Evolutionary conservation across 2,329 filamentous ascomycete species (phyloP), one percentile per base, ranked within the genome.

Genomic region (Nemania sp.): DNA sequence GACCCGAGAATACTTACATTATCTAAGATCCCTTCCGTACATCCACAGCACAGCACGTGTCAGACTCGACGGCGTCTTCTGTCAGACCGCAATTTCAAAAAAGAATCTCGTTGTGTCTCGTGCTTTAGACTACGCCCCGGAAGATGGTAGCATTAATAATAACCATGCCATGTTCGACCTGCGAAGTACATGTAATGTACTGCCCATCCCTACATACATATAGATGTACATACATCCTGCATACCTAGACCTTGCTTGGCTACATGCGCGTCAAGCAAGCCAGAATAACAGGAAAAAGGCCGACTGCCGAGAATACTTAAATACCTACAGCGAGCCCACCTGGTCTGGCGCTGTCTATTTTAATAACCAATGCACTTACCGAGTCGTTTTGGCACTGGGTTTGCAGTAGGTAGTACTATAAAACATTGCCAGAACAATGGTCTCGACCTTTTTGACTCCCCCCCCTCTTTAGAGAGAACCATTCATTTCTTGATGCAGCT

Each of bases 71-170:
- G 1, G n/a, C n/a, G 13, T 55, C 20, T 55, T 35, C 49, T 41
- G 45, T 58, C 54, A 68, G 51, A 68, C 61, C 56, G 56, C 65
- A 68, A 61, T 61, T 63, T 61, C 49, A 8, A 35, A 22, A 54
- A 56, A 38, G 15, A 47, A 55, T 20, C 7, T 22, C 20, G n/a
- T 35, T 29, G 55, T 52, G 49, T 64, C 54, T 43, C 32, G n/a
- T 62, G 20, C 54, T 49, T 52, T 20, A 20, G n/a, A 13, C 41
- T 49, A 56, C 20, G 29, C 22, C 41, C 20, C 27, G 15, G 27
- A 51, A 29, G 22, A 52, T 27, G 49, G 10, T 8, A 29, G 24
- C 8, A 27, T 52, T 29, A n/a, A 26, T 52, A 52, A 13, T 26
- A 27, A 29, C 49, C 8, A 52, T 53, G 10, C 27, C 51, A 32